Percentiles rank a stretch among this genome's conserved stretches.
Evolutionary conservation across 2,329 filamentous ascomycete species (phyloP).

Genomic region (Cordyceps cicadae): DNA sequence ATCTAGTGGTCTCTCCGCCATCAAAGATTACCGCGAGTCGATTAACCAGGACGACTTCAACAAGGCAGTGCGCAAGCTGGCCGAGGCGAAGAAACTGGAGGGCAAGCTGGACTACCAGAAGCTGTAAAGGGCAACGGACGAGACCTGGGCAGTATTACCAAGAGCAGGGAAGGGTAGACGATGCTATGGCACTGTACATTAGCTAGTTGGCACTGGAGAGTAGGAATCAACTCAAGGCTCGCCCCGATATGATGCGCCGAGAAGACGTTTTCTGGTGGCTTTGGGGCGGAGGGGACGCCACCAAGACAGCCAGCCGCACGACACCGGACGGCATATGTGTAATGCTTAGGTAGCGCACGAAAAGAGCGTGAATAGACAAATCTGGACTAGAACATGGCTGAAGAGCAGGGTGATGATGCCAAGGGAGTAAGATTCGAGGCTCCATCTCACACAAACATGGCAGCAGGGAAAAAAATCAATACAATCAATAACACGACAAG

Average conservation of each 20-base stretch:
- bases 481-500: not conserved
- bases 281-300: conserved; percentile 2
- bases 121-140: conserved; percentile 45
- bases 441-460: not conserved
- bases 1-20: conserved; percentile 80
- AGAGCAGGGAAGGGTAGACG: not conserved
- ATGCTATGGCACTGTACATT: conserved; percentile 8
- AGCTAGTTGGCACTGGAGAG: conserved; percentile 2
- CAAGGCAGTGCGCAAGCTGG: conserved; percentile 95
- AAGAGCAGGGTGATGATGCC: not conserved
- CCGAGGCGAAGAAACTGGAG: conserved; percentile 95
- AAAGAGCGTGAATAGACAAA: too few species aligned
- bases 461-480: not conserved
- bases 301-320: not conserved
- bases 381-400: not conserved
- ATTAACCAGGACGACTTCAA: conserved; percentile 99
- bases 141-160: not conserved
- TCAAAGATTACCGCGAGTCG: conserved; percentile 94
- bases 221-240: conserved; percentile 1
- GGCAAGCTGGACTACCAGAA: conserved; percentile 98
- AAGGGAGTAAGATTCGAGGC: not conserved
- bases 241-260: not conserved
- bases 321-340: not conserved
- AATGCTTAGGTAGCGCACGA: not conserved
- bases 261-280: not conserved